Base-by-base conservation (phyloP, 768 basidiomycete genomes). In the Pulveroboletus sp. region DNA sequence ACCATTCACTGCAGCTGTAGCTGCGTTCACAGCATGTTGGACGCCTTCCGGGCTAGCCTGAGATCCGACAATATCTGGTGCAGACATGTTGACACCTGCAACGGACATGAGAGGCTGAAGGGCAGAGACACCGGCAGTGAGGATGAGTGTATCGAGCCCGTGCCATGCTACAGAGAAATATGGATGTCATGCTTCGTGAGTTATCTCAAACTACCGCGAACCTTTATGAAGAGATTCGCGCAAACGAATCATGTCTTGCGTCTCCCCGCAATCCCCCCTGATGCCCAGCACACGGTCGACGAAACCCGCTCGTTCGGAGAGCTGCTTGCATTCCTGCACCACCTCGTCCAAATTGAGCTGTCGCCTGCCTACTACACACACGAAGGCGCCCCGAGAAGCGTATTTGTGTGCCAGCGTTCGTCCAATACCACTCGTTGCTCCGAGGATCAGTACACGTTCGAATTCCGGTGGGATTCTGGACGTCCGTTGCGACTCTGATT, bases 401-500 rank as follows among this genome's bases (percentile, higher is more conserved):
- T 94, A 94, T 53, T 76, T 70, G 12, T 75, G 71, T 1, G 90
- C 89, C 37, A 94, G 71, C 5, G 77, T 72, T 36, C 78, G 75
- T 1, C 93, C 93, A 22, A 95, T 82, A 0, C 93, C 93, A 40
- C 85, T 85, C 2, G 89, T 86, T 1, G 86, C 91, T 6, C 93
- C 93, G 7, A 96, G 65, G 41, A 96, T 72, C 2, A 96, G 64
- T 6, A 93, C 85, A 1, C 89, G 80, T 62, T 95, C 93, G 3
- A 72, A 53, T 1, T 46, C 47, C n/a, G 63, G 70, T 8, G 72
- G 60, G 8, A 86, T 56, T 46, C 69, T 71, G 22, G 51, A 44
- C 3, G 62, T 63, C 26, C 78, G 73, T 34, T 48, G 61, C 0
- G 56, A 58, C n/a, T 11, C 61, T 45, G 2, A 54, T 49, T 10